Evolutionary conservation across 805 yeast species (phyloP).

Genomic region (Starmerella davenportii): DNA sequence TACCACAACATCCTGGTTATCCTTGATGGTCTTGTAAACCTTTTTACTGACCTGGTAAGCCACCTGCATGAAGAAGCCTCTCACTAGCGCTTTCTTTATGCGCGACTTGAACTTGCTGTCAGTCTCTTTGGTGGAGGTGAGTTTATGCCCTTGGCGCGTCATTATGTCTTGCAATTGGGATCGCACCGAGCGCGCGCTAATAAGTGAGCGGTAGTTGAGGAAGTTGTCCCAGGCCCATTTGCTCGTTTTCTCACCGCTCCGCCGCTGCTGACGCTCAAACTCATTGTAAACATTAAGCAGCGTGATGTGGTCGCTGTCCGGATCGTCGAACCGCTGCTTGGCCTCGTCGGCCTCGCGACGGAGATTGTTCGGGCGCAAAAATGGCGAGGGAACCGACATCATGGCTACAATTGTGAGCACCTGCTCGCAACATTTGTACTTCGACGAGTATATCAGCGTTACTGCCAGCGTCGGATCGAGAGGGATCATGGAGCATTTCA

Average conservation of each 20-base stretch:
- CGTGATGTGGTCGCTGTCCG: constrained; percentile 89
- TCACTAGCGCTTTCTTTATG: constrained; percentile 65
- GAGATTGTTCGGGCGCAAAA: constrained; percentile 79
- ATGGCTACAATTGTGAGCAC: constrained; percentile 75
- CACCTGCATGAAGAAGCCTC: constrained; percentile 97
- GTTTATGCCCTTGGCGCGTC: constrained; percentile 60
- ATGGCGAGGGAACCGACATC: constrained; percentile 84
- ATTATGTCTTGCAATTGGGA: constrained; percentile 65
- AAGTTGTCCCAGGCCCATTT: constrained; percentile 92
- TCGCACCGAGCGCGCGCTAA: constrained; percentile 74
- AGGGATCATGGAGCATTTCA: constrained; percentile 84
- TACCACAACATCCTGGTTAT: constrained; percentile 83
- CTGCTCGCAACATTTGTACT: constrained; percentile 73
- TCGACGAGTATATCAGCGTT: constrained; percentile 74
- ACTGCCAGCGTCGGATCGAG: constrained; percentile 91
- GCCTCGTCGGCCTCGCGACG: constrained; percentile 82
- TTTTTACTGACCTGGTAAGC: constrained; percentile 56
- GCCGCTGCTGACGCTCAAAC: constrained; percentile 28
- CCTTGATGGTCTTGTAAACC: constrained; percentile 82
- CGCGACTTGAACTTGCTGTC: constrained; percentile 53
- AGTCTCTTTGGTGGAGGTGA: constrained; percentile 49
- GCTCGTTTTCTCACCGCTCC: constrained; percentile 12
- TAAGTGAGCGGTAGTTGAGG: constrained; percentile 64
- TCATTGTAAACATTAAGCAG: constrained; percentile 75
- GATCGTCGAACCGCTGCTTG: constrained; percentile 72